Base-by-base conservation (phyloP, 108 stramenopile genomes). In the Skeletonema potamos region DNA sequence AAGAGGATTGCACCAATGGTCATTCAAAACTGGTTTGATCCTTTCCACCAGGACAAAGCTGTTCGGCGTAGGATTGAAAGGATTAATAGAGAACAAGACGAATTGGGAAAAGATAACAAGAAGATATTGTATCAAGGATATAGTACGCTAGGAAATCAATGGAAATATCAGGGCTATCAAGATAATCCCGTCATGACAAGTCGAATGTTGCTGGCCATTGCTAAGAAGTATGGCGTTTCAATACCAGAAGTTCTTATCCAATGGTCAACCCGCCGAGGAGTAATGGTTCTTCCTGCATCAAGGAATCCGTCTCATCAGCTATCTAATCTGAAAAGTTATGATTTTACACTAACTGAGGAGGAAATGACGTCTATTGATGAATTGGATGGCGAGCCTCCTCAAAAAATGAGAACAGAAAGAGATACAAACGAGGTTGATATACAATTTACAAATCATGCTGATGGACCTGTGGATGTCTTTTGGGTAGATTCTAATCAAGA, bases 11-110 rank as follows among this genome's bases (percentile, higher is more conserved):
- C 58, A 8, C 83, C 86, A 3, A 81, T 67, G 28, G 70, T 86
- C 13, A 79, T 86, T 28, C 86, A 86, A 44, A 82, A 86, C 64
- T 86, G 86, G 86, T 82, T 86, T 59, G 86, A 86, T 72, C 86
- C 86, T 4, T 76, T 79, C 39, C 77, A 86, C 43, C 86, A 86
- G 57, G 74, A 82, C 51, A 48, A 61, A 24, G 29, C 26, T 22
- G 18, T 86, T 4, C 76, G 86, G 15, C 33, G 58, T 0, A 57
- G 34, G 8, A 79, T 84, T 34, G 58, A 68, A 27, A 10, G 27
- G 5, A 66, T 70, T 26, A 81, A 81, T 30, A 41, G 30, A 36
- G 17, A 60, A 62, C 63, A 66, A 22, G 73, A 65, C 28, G 41
- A 66, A 15, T 33, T 56, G 15, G 76, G 76, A 17, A 27, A 1